Base-by-base conservation (phyloP, 495 filamentous ascomycete genomes). In the Tuber umbilicatum region DNA sequence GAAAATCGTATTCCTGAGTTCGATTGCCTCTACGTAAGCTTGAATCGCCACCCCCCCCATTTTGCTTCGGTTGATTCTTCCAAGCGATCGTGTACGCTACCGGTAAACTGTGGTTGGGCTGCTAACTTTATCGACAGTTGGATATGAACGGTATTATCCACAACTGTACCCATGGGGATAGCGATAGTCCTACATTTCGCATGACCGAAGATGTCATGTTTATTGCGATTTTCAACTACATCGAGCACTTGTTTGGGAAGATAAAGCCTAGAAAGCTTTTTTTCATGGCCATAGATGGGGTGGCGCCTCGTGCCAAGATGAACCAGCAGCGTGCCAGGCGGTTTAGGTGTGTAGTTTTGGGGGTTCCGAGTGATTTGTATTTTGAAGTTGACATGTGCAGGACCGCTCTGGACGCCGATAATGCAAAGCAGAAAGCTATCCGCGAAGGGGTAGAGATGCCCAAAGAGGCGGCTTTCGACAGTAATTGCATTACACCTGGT, bases 111-210 rank as follows among this genome's bases (percentile, higher is more conserved):
- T 70, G 39, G n/a, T 17, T 35, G n/a, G 60, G 16, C 31, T 35
- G 17, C 67, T 69, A 41, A 74, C 35, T 70, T 42, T 5, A 27
- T 38, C 47, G 12, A 55, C 68, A 86, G 89, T 88, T 97, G 79
- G 95, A 99, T 80, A 97, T 98, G 96, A 98, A 99, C 83, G 96
- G 95, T 75, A 99, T 99, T 83, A 98, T 99, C 80, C 96, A 99
- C 83, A 99, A 99, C 83, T 99, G 96, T 83, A 98, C 96, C 73
- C 96, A 99, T 85, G 97, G 92, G 73, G 95, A 99, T 81, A 79
- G 78, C 73, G 92, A 93, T 79, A 93, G 93, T 75, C 89, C 94
- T 4, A 94, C 91, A 0, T 94, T 94, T 81, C 93, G 94, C 70
- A 91, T 99, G 87, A 93, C 90, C 69, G 96, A 99, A 83, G 96